Evolutionary conservation across 1,284 basidiomycete genomes (phyloP).

Genomic region (Leccinum glutinopallens): DNA sequence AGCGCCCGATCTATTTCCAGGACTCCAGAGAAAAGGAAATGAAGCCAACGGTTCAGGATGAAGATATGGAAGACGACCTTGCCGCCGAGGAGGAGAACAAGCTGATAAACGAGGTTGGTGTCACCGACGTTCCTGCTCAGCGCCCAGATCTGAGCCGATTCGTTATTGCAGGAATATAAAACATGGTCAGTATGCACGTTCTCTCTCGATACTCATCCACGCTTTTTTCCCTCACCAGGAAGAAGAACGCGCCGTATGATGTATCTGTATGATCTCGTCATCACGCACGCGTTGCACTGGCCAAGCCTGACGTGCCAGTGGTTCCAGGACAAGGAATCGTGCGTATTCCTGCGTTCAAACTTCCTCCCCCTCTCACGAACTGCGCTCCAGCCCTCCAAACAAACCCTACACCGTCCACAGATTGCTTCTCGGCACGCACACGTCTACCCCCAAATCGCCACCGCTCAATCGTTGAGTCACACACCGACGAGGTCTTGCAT

Average conservation of each 20-base stretch:
- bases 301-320: slow-evolving; percentile 98
- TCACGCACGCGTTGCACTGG: slow-evolving; percentile 98
- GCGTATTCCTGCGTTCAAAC: slow-evolving; percentile 35
- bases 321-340: slow-evolving; percentile 97
- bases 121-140: slow-evolving; percentile 4
- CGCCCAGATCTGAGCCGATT: slow-evolving; percentile 18
- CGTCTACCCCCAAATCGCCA: slow-evolving; percentile 96
- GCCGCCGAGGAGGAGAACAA: slow-evolving; percentile 88
- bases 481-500: slow-evolving; percentile 94
- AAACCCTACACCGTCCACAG: slow-evolving; percentile 94
- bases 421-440: slow-evolving; percentile 96
- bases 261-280: slow-evolving; percentile 96
- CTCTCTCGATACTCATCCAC: slow-evolving; percentile 14
- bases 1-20: slow-evolving; percentile 1
- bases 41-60: slow-evolving; percentile 62
- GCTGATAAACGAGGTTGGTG: slow-evolving; percentile 84
- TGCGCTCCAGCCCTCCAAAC: slow-evolving; percentile 64
- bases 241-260: slow-evolving; percentile 98
- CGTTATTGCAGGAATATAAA: slow-evolving; percentile 70
- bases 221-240: slow-evolving; percentile 52
- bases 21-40: slow-evolving; percentile 35
- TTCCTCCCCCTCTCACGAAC: slow-evolving; percentile 4
- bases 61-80: slow-evolving; percentile 80
- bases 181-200: slow-evolving; percentile 57
- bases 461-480: slow-evolving; percentile 92